These are phyloP conservation scores for Aspergillus avenaceus DNA, from an alignment of 495 filamentous ascomycete genomes.

Conservation along the genomic window DNA sequence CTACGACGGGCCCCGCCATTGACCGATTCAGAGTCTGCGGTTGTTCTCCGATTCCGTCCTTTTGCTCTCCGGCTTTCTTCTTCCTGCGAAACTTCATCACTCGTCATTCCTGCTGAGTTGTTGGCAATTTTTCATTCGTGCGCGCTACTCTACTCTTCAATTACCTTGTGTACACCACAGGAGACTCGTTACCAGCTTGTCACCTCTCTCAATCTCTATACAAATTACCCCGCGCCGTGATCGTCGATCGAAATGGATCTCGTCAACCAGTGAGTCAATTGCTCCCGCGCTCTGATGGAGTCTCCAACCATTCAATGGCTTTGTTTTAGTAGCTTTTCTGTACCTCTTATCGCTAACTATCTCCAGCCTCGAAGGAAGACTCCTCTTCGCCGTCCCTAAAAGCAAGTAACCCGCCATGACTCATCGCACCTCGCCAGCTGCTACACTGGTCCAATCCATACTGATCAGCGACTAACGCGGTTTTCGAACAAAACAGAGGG, in stretches of 20 bases:
- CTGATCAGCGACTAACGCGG: conserved; percentile 11
- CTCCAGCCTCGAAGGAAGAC: conserved; percentile 71
- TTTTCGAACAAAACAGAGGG: conserved; percentile 62
- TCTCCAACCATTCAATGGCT: background rate
- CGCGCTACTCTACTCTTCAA: background rate
- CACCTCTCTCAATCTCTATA: background rate
- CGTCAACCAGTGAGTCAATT: conserved; percentile 70
- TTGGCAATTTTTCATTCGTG: background rate
- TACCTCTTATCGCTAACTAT: conserved; percentile 6
- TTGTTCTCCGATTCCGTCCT: background rate
- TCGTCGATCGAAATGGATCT: conserved; percentile 61
- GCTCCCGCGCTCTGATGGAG: conserved; percentile 1
- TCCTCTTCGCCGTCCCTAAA: conserved; percentile 96
- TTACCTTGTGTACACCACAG: background rate
- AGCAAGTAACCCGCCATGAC: conserved; percentile 56
- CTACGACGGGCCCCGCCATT: background rate
- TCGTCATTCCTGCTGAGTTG: background rate
- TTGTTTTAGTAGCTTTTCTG: background rate
- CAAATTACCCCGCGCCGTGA: conserved; percentile 25
- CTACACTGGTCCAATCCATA: background rate
- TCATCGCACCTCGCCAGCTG: conserved; percentile 10
- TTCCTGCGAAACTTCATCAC: background rate
- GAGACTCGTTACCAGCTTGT: background rate
- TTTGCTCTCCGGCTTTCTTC: background rate
- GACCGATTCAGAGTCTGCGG: background rate